Percentiles rank a stretch among this genome's conserved stretches.
phyloP scores from a whole-genome alignment of 495 filamentous ascomycete genomes.

The Penicillium crystallinum region DNA sequence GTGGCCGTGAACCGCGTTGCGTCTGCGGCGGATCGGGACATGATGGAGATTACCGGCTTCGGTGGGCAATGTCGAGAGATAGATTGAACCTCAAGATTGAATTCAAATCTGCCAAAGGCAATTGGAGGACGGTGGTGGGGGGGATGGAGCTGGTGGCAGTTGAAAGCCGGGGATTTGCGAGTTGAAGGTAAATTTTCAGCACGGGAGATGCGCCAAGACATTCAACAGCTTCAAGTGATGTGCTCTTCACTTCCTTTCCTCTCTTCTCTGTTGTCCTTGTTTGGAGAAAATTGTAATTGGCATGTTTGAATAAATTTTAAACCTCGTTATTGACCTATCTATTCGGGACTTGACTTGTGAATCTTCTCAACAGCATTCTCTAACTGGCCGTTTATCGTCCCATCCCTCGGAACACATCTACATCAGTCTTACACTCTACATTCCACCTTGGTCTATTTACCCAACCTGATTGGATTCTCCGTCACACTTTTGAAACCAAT shows the following conservation, averaged over 20 bases:
- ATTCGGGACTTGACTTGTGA: too few relatives aligned
- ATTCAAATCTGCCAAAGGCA: slow-evolving; percentile 1
- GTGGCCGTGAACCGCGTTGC: slow-evolving; percentile 95
- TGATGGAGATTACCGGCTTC: slow-evolving; percentile 23
- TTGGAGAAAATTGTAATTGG: too few relatives aligned
- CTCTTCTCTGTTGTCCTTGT: neutral
- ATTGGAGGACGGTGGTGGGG: slow-evolving; percentile 12
- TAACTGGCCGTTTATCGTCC: neutral
- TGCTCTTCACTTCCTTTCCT: neutral
- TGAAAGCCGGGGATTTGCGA: slow-evolving; percentile 9
- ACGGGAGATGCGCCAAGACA: slow-evolving; percentile 25
- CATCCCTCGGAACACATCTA: neutral
- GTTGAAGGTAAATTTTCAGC: slow-evolving; percentile 39
- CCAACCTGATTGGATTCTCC: neutral
- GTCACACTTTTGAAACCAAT: neutral
- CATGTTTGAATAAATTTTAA: too few relatives aligned
- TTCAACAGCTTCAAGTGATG: slow-evolving; percentile 9
- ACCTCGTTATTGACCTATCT: too few relatives aligned
- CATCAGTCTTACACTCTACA: neutral
- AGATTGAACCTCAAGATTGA: neutral
- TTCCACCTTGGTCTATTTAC: neutral
- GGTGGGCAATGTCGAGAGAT: neutral
- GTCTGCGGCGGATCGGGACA: slow-evolving; percentile 85
- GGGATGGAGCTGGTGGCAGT: slow-evolving; percentile 12
- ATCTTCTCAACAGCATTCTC: too few relatives aligned